Evolutionary conservation across 73 alveolate genomes (phyloP), one percentile per base, ranked within the genome.

Genomic region (Tetrahymena elliotti): DNA sequence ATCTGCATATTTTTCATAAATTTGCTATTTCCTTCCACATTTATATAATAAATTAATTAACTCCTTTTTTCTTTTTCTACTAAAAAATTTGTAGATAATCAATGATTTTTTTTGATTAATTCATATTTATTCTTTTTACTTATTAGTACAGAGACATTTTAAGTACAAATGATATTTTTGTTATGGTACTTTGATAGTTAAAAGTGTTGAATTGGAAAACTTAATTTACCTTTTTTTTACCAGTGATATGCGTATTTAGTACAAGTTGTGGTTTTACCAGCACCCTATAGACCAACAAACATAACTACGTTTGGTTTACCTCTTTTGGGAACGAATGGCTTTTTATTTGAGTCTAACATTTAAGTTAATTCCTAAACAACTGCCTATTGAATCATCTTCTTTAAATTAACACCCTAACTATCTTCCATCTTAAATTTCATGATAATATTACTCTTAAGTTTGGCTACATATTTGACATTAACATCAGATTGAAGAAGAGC

Each of bases 251-350:
- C 99, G 95, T 98, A 99, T 97, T 99, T 99, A 40, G 99, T 99
- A 96, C 99, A 98, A 35, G 99, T 99, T 38, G 99, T 99, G 38
- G 99, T 99, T 94, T 99, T 99, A 93, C 99, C 99, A 38, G 99
- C 96, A 31, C 99, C 99, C 97, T 99, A 99, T 52, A 99, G 97
- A 52, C 99, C 99, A 39, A 99, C 99, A 93, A 99, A 99, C 99
- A 99, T 99, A 93, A 99, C 98, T 84, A 99, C 98, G 93, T 99
- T 98, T 53, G 97, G 93, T 95, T 98, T 98, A 54, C 99, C 88
- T 68, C 96, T 98, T 94, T 96, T 97, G 96, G 97, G 97, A 34
- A 53, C 84, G 83, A 93, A 97, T 33, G 99, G 99, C 35, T 83
- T 92, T 38, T 94, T 92, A 83, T 97, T 98, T 35, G 98, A 41